Percentiles rank a stretch among this genome's conserved stretches.
These are phyloP conservation scores for Scedosporium minutisporum DNA, from an alignment of 2,329 filamentous ascomycete genomes.

Conservation along the genomic window DNA sequence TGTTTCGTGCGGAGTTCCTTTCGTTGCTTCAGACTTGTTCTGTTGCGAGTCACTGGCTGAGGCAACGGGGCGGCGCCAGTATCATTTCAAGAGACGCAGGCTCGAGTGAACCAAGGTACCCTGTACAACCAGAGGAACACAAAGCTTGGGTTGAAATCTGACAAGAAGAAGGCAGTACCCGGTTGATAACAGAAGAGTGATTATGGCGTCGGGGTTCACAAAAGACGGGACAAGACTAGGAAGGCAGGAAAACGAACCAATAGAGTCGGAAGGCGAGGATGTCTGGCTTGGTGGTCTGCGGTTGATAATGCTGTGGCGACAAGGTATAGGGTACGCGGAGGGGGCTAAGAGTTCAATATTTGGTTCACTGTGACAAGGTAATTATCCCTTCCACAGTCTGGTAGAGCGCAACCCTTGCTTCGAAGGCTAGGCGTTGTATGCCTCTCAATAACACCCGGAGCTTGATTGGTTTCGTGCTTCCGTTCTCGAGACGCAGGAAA, in stretches of 20 bases:
- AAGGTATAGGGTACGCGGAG: background rate
- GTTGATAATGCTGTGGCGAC: background rate
- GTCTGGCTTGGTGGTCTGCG: background rate
- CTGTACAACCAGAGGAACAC: background rate
- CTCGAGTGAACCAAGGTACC: background rate
- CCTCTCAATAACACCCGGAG: background rate
- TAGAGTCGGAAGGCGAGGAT: background rate
- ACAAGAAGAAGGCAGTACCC: background rate
- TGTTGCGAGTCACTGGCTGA: too few species aligned
- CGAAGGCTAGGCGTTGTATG: background rate
- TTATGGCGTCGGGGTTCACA: too few species aligned
- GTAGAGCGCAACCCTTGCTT: background rate
- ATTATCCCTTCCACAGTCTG: background rate
- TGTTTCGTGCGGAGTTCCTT: too few species aligned
- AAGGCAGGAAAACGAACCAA: background rate
- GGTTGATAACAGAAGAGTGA: too few species aligned
- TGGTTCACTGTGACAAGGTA: background rate
- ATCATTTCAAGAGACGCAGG: background rate
- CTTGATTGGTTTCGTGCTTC: background rate
- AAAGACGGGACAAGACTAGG: background rate
- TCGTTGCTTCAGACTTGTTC: too few species aligned
- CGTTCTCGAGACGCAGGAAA: background rate
- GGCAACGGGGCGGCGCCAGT: too few species aligned
- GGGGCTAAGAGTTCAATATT: background rate
- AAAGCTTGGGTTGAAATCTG: background rate